phyloP scores from a whole-genome alignment of 345 rosid genomes.

The Rubroshorea leprosula region DNA sequence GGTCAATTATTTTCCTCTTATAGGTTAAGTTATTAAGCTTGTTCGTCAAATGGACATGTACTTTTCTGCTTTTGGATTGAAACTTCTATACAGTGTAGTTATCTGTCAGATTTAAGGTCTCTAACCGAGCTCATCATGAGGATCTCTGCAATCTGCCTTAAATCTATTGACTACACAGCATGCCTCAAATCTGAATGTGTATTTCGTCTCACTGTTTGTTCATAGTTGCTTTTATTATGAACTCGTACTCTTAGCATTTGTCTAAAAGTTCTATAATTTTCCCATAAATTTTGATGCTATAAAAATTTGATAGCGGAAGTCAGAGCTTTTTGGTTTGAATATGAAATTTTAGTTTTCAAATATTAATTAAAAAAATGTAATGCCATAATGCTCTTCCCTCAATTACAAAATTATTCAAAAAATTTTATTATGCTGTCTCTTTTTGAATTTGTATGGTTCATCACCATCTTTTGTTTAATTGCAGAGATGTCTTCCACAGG shows the following conservation, averaged over 20 bases:
- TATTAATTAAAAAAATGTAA: neutral
- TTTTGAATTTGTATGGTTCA: neutral
- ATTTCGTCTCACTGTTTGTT: neutral
- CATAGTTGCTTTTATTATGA: no score
- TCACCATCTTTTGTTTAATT: neutral
- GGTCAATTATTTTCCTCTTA: neutral
- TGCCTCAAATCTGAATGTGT: neutral
- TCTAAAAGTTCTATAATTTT: neutral
- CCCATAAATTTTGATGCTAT: neutral
- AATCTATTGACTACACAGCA: neutral
- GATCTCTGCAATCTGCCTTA: neutral
- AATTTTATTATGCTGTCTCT: neutral
- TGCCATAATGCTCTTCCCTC: neutral
- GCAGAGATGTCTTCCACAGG: conserved; percentile 87
- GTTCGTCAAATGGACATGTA: neutral
- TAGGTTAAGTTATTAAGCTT: neutral
- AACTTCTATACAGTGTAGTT: neutral
- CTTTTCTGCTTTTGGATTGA: neutral
- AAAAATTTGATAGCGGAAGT: neutral
- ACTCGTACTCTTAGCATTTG: neutral
- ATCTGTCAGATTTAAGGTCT: neutral
- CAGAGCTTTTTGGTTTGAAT: neutral
- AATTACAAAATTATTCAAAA: neutral
- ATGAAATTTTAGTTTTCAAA: neutral
- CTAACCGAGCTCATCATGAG: neutral